These are phyloP conservation scores for Sporobolomyces phaffii DNA, from an alignment of 768 basidiomycete species.

Conservation along the genomic window DNA sequence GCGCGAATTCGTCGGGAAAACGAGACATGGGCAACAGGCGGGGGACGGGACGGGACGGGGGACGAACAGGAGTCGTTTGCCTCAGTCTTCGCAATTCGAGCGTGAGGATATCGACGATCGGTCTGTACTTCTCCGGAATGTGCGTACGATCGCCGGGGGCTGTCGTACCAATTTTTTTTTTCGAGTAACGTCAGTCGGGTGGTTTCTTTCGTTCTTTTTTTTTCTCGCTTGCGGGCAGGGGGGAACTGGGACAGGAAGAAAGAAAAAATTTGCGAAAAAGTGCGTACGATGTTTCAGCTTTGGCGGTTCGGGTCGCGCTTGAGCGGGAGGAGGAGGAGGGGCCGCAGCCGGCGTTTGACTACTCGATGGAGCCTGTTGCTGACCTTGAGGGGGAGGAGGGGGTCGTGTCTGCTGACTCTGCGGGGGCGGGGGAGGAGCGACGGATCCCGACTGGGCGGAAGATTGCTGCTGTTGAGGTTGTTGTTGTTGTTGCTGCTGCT, in stretches of 20 bases:
- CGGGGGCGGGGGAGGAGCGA: constrained; percentile 45
- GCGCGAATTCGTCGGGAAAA: too few species aligned
- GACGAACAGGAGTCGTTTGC: constrained; percentile 67
- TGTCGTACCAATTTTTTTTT: too few species aligned
- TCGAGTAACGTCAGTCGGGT: too few species aligned
- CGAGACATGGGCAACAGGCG: too few species aligned
- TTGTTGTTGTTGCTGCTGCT: too few species aligned
- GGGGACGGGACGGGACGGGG: background rate
- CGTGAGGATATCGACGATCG: constrained; percentile 63
- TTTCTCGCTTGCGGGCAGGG: too few species aligned
- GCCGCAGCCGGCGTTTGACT: too few species aligned
- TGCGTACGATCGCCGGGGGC: constrained; percentile 88
- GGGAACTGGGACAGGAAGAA: too few species aligned
- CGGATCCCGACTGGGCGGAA: constrained; percentile 46
- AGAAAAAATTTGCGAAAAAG: constrained; percentile 32
- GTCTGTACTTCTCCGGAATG: constrained; percentile 64
- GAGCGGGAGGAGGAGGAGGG: constrained; percentile 49
- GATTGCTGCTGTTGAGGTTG: constrained; percentile 46
- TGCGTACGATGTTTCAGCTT: constrained; percentile 61
- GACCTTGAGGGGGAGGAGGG: constrained; percentile 25
- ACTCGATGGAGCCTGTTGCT: too few species aligned
- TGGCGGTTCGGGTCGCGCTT: constrained; percentile 42
- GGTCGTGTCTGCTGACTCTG: constrained; percentile 47
- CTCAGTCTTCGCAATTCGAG: constrained; percentile 62
- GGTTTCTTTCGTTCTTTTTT: too few species aligned